These are phyloP conservation scores for Oryza nivara DNA, from an alignment of 176 grass and related monocot genomes.

Conservation along the genomic window DNA sequence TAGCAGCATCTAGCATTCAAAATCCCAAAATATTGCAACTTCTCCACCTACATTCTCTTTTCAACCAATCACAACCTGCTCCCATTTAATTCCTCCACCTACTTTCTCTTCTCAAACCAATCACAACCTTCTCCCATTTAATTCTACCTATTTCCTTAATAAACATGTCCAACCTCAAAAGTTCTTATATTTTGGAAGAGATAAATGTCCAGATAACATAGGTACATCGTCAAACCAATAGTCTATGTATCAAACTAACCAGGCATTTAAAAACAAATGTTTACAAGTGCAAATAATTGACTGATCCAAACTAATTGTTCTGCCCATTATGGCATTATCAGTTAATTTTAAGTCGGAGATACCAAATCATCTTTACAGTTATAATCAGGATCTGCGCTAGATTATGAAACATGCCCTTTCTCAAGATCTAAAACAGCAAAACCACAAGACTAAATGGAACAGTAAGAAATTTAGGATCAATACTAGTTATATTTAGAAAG, in stretches of 20 bases:
- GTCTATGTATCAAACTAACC: neutral
- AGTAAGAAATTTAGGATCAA: neutral
- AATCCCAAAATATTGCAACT: too few relatives aligned
- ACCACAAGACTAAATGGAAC: neutral
- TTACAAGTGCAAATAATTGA: neutral
- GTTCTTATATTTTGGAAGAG: too few relatives aligned
- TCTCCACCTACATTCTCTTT: too few relatives aligned
- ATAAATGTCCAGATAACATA: neutral
- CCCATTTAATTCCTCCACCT: too few relatives aligned
- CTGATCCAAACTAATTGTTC: neutral
- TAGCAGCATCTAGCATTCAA: too few relatives aligned
- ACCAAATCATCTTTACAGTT: neutral
- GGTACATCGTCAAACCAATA: neutral
- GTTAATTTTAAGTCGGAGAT: neutral
- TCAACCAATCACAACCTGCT: too few relatives aligned
- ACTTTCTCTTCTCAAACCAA: too few relatives aligned
- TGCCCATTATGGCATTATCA: neutral
- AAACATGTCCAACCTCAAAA: too few relatives aligned
- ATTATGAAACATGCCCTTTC: slow-evolving; percentile 12
- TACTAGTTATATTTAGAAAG: neutral
- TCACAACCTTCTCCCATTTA: too few relatives aligned
- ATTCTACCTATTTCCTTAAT: too few relatives aligned
- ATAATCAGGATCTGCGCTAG: neutral
- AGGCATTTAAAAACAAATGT: neutral
- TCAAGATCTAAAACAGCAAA: slow-evolving; percentile 6